Base-by-base conservation (phyloP, 169 alveolate species). In the Besnoitia besnoiti region DNA sequence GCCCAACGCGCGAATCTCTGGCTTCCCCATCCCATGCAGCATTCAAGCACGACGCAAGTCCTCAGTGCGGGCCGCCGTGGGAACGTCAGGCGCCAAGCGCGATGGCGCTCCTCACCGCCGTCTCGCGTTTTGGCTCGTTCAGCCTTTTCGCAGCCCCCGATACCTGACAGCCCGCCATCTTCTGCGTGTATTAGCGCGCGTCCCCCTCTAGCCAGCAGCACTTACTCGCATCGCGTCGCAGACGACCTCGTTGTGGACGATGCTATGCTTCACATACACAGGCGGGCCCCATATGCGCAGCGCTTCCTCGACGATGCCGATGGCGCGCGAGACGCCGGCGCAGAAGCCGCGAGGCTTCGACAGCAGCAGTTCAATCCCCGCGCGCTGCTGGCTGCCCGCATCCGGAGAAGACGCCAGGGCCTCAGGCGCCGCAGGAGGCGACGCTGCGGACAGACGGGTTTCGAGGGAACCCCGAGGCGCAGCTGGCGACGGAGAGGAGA, bases 291-390 rank as follows among this genome's bases (percentile, higher is more conserved):
- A 96, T 30, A 95, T 40, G 42, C 96, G 89, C n/a, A 97, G 93
- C 0, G 97, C 96, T 42, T 96, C 97, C 80, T 97, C 97, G n/a
- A 97, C 98, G 7, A 97, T 96, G 37, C 92, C 95, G 39, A 97
- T 95, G 19, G 98, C 98, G 30, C 98, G 88, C 47, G 95, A 82
- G 30, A 97, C 98, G 33, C 98, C 98, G 59, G 96, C 97, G 75
- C 98, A 97, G 94, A 97, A 97, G 33, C 98, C 98, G 21, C 98
- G 88, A 2, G 98, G 98, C 35, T 84, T 93, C 40, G 96, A 90
- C 4, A 97, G 92, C 37, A 93, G 93, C 61, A 95, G 91, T 47
- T 89, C 91, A 80, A 94, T 95, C 2, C 90, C 93, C 35, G 30
- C 93, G 12, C 67, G 47, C n/a, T 76, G 77, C 24, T 42, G 79